Conservation (phyloP, 305 asterid genomes). For the Fraxinus platypoda region DNA sequence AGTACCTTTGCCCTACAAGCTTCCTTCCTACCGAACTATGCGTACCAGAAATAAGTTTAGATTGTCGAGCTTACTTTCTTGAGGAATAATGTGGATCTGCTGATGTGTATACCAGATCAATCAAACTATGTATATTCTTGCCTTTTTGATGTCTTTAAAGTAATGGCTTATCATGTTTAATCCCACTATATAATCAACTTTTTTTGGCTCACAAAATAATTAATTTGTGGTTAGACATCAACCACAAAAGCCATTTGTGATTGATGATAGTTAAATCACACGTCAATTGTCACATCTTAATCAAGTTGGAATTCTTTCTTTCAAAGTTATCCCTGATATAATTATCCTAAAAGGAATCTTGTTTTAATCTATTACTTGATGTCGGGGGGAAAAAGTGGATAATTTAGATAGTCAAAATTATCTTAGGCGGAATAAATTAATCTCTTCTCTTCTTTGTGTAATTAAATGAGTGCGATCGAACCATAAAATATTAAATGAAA, state of each 20-base stretch:
- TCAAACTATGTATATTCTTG: not conserved
- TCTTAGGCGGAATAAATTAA: not conserved
- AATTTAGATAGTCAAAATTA: not conserved
- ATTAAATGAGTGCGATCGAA: not conserved
- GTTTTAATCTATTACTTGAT: not conserved
- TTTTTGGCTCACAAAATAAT: slow-evolving; percentile 15
- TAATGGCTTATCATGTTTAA: slow-evolving; percentile 25
- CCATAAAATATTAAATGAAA: not conserved
- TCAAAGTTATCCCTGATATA: not conserved
- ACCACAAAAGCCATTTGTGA: not conserved
- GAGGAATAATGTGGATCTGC: not conserved
- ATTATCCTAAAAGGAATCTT: not conserved
- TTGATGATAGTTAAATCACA: slow-evolving; percentile 17
- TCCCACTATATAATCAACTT: slow-evolving; percentile 20
- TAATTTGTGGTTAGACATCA: not conserved
- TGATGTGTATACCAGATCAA: slow-evolving; percentile 13
- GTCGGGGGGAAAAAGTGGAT: not conserved
- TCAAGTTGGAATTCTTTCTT: slow-evolving; percentile 16
- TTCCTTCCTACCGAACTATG: slow-evolving; percentile 32
- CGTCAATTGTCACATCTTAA: slow-evolving; percentile 2
- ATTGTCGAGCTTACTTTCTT: not conserved
- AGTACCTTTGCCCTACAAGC: slow-evolving; percentile 26
- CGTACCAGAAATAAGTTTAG: not conserved
- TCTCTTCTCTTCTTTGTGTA: not conserved
- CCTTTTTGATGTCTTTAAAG: slow-evolving; percentile 3